Base-by-base conservation (phyloP, 805 yeast species). In the Candida cerambycidarum region DNA sequence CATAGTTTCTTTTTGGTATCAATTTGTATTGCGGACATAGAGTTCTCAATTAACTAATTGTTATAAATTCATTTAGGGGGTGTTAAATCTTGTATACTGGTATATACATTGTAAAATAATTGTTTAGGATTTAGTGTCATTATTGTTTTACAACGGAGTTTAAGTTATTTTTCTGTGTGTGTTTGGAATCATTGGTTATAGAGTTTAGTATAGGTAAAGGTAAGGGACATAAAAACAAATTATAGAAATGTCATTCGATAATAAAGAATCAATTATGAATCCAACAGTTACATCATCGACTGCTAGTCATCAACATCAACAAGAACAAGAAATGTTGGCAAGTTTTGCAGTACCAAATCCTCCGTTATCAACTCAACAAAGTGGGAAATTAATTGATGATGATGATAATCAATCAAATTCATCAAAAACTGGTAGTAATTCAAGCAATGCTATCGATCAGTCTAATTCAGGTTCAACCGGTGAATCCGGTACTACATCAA, bases 221-320 rank as follows among this genome's bases (percentile, higher is more conserved):
- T 21, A 21, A 21, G 8, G 8, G 5, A 21, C 8, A 21, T 21
- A 21, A 21, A 8, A 8, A 21, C 8, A 21, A 19, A 9, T 23
- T 14, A 23, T 23, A 34, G 38, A 34, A 6, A 34, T 34, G 29
- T 34, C 29, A 23, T 15, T 13, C 11, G 35, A 32, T 3, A 32
- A 34, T 34, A 34, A 34, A 34, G 38, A 34, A 25, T 16, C 39
- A 25, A 36, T 27, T 7, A 40, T 40, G 43, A 40, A 40, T 27
- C 40, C 44, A 5, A 36, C 40, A 4, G 10, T 27, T 12, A 45
- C 49, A 6, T 41, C 50, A 5, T 45, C 42, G 39, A 64, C 65
- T 18, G 73, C 73, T 15, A 61, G 69, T 27, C 66, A 62, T 39
- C 75, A 68, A 42, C 75, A 69, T 50, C 68, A 65, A 33, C 71